A percentile compares a stretch with the other conserved stretches of the same genome.
Conservation (phyloP, 306 rosid species). For the Cucurbita moschata region DNA sequence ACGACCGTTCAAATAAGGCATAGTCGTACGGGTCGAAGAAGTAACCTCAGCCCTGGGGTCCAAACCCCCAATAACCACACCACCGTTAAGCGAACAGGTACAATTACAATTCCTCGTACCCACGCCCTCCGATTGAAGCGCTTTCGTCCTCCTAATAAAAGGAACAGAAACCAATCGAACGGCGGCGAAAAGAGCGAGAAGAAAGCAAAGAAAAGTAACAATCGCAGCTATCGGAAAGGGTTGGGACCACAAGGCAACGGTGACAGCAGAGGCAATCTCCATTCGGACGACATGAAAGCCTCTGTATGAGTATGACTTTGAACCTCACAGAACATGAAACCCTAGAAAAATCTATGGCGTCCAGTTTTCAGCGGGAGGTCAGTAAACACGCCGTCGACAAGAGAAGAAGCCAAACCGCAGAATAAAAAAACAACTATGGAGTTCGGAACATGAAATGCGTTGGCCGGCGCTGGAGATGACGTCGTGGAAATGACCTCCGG, state of each 20-base stretch:
- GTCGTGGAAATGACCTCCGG: background rate
- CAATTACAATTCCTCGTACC: conserved; percentile 27
- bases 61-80: conserved; percentile 8
- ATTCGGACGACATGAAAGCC: conserved; percentile 85
- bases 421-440: background rate
- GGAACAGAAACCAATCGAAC: conserved; percentile 30
- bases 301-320: background rate
- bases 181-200: conserved; percentile 38
- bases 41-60: conserved; percentile 13
- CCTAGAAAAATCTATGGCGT: conserved; percentile 24
- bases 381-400: background rate
- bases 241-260: conserved; percentile 26
- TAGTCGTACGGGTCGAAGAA: background rate
- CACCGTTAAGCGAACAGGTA: conserved; percentile 24
- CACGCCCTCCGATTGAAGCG: conserved; percentile 6
- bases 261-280: conserved; percentile 43
- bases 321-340: conserved; percentile 42
- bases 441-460: background rate
- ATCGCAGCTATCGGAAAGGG: conserved; percentile 38
- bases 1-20: conserved; percentile 57
- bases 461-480: background rate
- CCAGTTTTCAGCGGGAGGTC: background rate
- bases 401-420: background rate
- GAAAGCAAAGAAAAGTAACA: conserved; percentile 45
- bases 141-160: conserved; percentile 9